Evolutionary conservation across 2,329 filamentous ascomycete genomes (phyloP).

Genomic region (Stachybotrys chlorohalonatus): DNA sequence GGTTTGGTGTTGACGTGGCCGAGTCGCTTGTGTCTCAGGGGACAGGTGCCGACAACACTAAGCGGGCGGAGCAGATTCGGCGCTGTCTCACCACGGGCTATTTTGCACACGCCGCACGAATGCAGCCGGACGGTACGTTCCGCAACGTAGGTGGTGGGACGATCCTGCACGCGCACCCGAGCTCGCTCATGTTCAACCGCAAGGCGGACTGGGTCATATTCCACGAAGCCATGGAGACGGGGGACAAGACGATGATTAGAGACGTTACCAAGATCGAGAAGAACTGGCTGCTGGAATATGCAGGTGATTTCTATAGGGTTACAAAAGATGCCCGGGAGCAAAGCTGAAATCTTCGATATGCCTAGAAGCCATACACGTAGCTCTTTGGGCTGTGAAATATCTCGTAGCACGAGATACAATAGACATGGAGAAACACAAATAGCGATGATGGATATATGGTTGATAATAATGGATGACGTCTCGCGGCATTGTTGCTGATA

Average conservation of each 20-base stretch:
- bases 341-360: background rate
- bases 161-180: constrained; percentile 79
- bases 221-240: constrained; percentile 84
- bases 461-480: too few species aligned
- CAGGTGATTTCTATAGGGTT: constrained; percentile 70
- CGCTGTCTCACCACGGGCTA: constrained; percentile 83
- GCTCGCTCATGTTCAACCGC: constrained; percentile 88
- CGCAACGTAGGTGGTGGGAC: constrained; percentile 73
- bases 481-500: too few species aligned
- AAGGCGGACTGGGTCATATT: constrained; percentile 97
- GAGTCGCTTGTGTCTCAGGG: constrained; percentile 44
- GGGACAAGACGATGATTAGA: constrained; percentile 79
- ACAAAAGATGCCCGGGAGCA: constrained; percentile 11
- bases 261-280: constrained; percentile 93
- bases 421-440: too few species aligned
- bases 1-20: constrained; percentile 65
- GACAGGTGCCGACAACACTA: constrained; percentile 16
- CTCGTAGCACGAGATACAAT: too few species aligned
- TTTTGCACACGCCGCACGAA: constrained; percentile 86
- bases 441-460: too few species aligned
- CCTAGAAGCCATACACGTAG: too few species aligned
- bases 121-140: constrained; percentile 90
- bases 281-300: constrained; percentile 84
- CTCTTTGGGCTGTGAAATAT: too few species aligned
- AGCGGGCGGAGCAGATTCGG: constrained; percentile 62